Base-by-base conservation (phyloP, 371 early-diverging fungal genomes). In the Nosema muscidifuracis region DNA sequence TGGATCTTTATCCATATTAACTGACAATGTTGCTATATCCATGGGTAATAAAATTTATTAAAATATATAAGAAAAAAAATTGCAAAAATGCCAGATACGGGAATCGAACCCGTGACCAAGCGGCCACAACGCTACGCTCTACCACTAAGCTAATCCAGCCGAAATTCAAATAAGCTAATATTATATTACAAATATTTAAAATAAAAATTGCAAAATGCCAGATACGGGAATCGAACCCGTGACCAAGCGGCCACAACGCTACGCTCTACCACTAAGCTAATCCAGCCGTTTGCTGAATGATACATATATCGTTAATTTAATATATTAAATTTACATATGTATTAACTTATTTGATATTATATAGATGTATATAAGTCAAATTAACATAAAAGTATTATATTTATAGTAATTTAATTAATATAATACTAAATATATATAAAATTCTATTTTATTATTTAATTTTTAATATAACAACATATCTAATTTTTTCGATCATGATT, bases 121-220 rank as follows among this genome's bases (percentile, higher is more conserved):
- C 56, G 56, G 56, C 56, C 56, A 56, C 56, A 56, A 56, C 56
- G 56, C 60, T 60, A 60, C 60, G 60, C 60, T 60, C 60, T 60
- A 60, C 60, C 60, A 60, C 60, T 60, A 60, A 60, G 60, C 60
- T 60, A 60, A 60, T 60, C 60, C 60, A 60, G 60, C 60, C 60
- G 60, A 56, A 20, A 47, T 7, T 18, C 4, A 12, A 36, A 36
- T 7, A 36, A 55, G n/a, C n/a, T 40, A 40, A 40, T 9, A 40
- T 40, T 40, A 9, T 9, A 15, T 15, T 9, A 40, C 40, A 22
- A 20, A 44, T 26, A 47, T 34, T 26, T 33, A 51, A 40, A 20
- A 65, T 40, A 65, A 65, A 44, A 22, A 24, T 65, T 22, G 16
- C 26, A 47, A 56, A 24, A 28, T 56, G 56, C 56, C 56, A 56